Evolutionary conservation across 768 basidiomycete species (phyloP), one percentile per base, ranked within the genome.

Genomic region (Lentinula boryana): DNA sequence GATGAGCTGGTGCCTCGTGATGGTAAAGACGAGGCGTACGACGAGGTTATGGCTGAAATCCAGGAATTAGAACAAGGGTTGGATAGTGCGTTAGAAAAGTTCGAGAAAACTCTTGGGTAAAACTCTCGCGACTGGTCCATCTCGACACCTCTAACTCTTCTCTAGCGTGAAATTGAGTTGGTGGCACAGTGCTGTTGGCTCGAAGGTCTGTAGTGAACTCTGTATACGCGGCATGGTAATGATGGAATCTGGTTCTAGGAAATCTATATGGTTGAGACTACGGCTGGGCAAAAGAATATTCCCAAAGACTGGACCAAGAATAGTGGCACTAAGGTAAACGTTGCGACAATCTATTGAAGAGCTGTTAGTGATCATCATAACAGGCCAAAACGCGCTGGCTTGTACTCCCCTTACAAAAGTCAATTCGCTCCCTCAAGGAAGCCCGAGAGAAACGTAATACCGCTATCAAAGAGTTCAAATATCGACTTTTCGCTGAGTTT

Each of bases 21-120:
- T n/a, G 95, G 95, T 23, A 91, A 91, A 66, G 93, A 98, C 65
- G 84, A 88, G 27, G 85, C 78, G 44, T 98, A 93, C 65, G 96
- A 98, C 69, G 79, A 76, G 15, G 81, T 95, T 44, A 83, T 85
- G 71, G 73, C 76, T 32, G 89, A 90, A 66, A 94, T 97, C 41
- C 68, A 72, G 2, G 79, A 74, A 1, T 71, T 95, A 51, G 95
- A 98, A 74, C 74, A 78, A 43, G 81, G 81, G 49, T 78, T 99
- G 36, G 84, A 93, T n/a, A 74, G 75, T 6, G 78, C 87, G 51
- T 74, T 95, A 60, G 80, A 82, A 66, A 81, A 81, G 60, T 79
- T 93, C 48, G 76, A 86, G 74, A 84, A 84, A 70, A 78, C 86
- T 64, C 75, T 87, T 35, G 86, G 86, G 91, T 93, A 56, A 50